Evolutionary conservation across 768 basidiomycete species (phyloP), one percentile per base, ranked within the genome.

Genomic region (Exidia glandulosa): DNA sequence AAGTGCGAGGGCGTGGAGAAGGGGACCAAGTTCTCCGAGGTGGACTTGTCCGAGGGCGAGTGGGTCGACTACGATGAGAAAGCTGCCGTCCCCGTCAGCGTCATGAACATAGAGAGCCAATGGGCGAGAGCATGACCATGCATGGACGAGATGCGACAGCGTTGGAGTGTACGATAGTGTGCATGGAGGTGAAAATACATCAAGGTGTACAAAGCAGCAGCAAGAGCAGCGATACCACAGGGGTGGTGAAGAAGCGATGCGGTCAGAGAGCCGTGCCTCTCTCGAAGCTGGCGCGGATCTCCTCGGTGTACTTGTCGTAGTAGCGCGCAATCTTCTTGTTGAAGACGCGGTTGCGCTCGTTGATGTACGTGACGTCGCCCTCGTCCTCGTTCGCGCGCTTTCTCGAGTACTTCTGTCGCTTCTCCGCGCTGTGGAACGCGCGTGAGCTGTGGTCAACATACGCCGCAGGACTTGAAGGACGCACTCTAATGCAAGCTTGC

Each of bases 301-400:
- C 94, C 47, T 90, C 75, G 1, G 96, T 99, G 69, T 97, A 96
- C 68, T 95, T 94, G 81, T 95, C 90, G 78, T 92, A 95, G 73
- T 93, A 96, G 63, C 94, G 82, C 3, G 89, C 88, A 75, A 94
- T 93, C 90, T 95, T 96, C 76, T 93, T 94, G 82, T 97, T 96
- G 81, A 96, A 98, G 54, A 96, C 93, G 63, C 92, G 83, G 73
- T 97, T 94, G 73, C 88, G 87, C 73, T 98, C 92, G 78, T 99
- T 99, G 81, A 99, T 99, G 71, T 98, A 99, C 4, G 94, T 98
- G 72, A 99, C 90, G 65, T 97, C 94, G 58, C 90, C 94, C 62
- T 94, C 88, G 57, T 90, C 90, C 67, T 97, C 94, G 76, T 95
- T 93, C 71, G 77, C 81, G 65, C 83, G 79, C 74, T 95, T 95